These are phyloP conservation scores for Solanum corneliomulleri DNA, from an alignment of 257 asterid genomes.

Conservation along the genomic window DNA sequence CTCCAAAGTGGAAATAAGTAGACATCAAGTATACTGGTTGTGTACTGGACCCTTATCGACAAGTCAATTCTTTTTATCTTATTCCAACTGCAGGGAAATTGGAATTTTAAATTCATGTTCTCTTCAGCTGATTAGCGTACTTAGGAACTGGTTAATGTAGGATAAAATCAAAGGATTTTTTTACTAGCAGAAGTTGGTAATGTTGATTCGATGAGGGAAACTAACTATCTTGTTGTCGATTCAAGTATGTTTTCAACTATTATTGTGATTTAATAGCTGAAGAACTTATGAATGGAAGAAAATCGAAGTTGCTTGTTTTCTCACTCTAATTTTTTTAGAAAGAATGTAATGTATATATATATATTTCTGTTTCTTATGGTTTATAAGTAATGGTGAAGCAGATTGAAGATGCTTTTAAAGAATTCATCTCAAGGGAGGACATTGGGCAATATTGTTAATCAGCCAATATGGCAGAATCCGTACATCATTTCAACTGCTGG, in stretches of 20 bases:
- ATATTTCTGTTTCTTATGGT: constrained; percentile 3
- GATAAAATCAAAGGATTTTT: neutral
- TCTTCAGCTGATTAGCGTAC: neutral
- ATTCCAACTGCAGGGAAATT: neutral
- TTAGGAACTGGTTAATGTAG: neutral
- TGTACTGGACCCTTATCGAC: neutral
- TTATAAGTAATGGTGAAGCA: constrained; percentile 72
- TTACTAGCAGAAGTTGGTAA: neutral
- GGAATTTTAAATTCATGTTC: neutral
- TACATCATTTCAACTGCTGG: neutral
- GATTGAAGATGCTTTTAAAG: constrained; percentile 88
- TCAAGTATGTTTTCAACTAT: neutral
- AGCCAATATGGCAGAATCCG: constrained; percentile 19
- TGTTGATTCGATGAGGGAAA: neutral
- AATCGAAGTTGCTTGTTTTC: neutral
- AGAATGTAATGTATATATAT: neutral
- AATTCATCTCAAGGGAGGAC: constrained; percentile 78
- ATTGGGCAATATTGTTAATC: no score
- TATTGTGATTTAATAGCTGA: neutral
- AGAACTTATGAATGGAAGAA: neutral
- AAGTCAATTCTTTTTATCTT: neutral
- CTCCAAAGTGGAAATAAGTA: neutral
- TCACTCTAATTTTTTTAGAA: neutral
- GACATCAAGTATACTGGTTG: neutral
- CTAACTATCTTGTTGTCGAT: neutral